A percentile compares a stretch with the other conserved stretches of the same genome.
These are phyloP conservation scores for Vitis hybrid DNA, from an alignment of 177 flowering plant genomes.

Conservation along the genomic window DNA sequence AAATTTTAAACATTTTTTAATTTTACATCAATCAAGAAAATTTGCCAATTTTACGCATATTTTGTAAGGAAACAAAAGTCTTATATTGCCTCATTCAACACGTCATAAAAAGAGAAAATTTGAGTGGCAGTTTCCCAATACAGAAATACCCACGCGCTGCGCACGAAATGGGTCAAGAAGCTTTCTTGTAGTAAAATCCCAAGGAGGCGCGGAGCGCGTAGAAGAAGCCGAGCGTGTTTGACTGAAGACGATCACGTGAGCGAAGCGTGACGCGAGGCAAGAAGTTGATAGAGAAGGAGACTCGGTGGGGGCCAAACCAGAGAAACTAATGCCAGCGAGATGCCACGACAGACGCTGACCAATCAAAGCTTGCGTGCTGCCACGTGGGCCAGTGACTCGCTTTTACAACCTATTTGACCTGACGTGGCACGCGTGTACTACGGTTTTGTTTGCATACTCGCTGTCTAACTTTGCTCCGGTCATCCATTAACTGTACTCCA, in stretches of 20 bases:
- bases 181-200: not conserved
- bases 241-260: conserved; percentile 9
- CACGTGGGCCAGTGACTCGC: conserved; percentile 1
- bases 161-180: not conserved
- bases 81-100: no score
- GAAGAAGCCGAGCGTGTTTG: not conserved
- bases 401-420: conserved; percentile 19
- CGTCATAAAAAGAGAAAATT: no score
- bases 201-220: not conserved
- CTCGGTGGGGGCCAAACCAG: not conserved
- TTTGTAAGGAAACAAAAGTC: no score
- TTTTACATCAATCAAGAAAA: no score
- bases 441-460: no score
- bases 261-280: not conserved
- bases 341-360: conserved; percentile 7
- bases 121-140: no score
- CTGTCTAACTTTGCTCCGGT: no score
- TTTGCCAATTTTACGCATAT: no score
- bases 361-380: not conserved
- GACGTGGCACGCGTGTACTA: conserved; percentile 7
- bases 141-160: not conserved
- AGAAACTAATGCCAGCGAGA: not conserved
- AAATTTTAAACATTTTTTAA: no score
- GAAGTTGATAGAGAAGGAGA: not conserved
- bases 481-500: no score